Evolutionary conservation across 108 stramenopile genomes (phyloP).

Genomic region (Fistulifera pelliculosa): DNA sequence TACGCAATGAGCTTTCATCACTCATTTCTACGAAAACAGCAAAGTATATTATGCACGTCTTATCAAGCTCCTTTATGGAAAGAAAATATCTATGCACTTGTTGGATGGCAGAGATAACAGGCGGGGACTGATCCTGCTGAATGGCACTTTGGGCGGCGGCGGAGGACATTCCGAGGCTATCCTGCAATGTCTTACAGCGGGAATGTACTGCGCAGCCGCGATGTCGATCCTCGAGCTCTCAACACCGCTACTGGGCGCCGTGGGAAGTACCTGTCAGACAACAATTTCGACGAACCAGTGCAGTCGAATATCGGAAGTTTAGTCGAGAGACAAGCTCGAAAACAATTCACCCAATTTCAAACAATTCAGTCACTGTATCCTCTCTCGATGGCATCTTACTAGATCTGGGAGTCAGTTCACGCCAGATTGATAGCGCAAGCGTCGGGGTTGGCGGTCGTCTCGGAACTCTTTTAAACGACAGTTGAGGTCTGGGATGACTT

Average conservation of each 20-base stretch:
- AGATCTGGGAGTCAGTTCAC: constrained; percentile 88
- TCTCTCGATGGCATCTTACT: constrained; percentile 85
- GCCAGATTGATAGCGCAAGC: constrained; percentile 86
- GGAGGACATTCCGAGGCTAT: constrained; percentile 79
- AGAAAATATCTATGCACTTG: constrained; percentile 69
- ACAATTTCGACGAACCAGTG: constrained; percentile 32
- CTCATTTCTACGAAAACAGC: no score
- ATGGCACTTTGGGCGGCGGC: constrained; percentile 83
- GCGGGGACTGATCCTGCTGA: constrained; percentile 60
- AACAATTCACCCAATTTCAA: constrained; percentile 33
- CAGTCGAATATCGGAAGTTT: constrained; percentile 57
- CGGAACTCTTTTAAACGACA: no score
- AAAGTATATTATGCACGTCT: constrained; percentile 43
- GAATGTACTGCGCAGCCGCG: constrained; percentile 72
- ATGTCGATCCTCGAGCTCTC: constrained; percentile 69
- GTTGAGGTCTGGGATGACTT: no score
- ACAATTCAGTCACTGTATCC: constrained; percentile 1
- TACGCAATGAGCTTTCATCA: no score
- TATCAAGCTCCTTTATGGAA: constrained; percentile 82
- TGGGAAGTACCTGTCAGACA: constrained; percentile 29
- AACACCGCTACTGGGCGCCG: constrained; percentile 57
- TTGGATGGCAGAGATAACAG: constrained; percentile 26
- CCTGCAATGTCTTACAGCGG: constrained; percentile 41
- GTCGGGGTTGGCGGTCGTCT: no score
- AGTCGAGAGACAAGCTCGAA: constrained; percentile 29